Percentiles rank a stretch among this genome's conserved stretches.
phyloP scores from a whole-genome alignment of 2,329 filamentous ascomycete genomes.

The Fusarium pseudonygamai region DNA sequence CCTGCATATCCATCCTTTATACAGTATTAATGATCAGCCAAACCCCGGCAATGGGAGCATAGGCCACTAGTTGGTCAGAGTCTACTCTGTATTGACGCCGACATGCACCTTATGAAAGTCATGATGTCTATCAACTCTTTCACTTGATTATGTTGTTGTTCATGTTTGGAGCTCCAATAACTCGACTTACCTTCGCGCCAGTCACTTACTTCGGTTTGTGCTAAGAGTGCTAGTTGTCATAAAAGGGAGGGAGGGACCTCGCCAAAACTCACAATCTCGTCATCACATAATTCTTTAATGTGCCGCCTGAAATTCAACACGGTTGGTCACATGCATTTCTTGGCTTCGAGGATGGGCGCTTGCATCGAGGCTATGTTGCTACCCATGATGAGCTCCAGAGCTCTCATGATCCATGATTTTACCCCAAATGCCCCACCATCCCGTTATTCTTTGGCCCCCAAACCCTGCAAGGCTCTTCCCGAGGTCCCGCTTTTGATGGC shows the following conservation, averaged over 20 bases:
- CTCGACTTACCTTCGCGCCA: neutral
- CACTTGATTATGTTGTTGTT: neutral
- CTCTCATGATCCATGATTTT: slow-evolving; percentile 34
- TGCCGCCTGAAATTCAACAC: neutral
- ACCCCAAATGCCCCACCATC: slow-evolving; percentile 22
- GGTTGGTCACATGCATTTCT: slow-evolving; percentile 17
- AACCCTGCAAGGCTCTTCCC: slow-evolving; percentile 32
- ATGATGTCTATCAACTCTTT: neutral
- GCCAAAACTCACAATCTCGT: neutral
- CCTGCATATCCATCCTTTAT: neutral
- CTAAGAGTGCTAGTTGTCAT: neutral
- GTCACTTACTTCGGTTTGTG: too few species aligned
- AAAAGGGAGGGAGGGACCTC: neutral
- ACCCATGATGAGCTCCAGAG: slow-evolving; percentile 24
- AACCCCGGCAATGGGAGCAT: neutral
- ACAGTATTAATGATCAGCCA: neutral
- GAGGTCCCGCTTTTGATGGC: slow-evolving; percentile 26
- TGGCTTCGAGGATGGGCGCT: slow-evolving; percentile 37
- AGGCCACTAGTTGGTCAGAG: neutral
- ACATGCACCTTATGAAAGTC: neutral
- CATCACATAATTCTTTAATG: neutral
- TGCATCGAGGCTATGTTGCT: slow-evolving; percentile 35
- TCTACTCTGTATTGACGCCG: neutral
- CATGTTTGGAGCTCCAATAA: neutral
- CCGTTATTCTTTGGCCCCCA: slow-evolving; percentile 23